Conservation (phyloP, 2,329 filamentous ascomycete species). For the Beauveria asiatica region DNA sequence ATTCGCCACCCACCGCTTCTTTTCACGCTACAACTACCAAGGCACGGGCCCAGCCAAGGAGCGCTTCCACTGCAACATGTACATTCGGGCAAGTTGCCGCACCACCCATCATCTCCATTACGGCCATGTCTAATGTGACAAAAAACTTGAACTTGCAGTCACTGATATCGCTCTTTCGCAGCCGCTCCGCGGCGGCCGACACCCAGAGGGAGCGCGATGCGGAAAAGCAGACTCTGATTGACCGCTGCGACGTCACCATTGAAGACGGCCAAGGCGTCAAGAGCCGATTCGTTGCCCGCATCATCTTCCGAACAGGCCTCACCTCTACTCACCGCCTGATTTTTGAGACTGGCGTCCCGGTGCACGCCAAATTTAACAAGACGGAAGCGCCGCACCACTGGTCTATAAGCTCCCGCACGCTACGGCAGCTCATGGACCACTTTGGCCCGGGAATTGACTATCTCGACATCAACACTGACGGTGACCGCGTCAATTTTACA, state of each 20-base stretch:
- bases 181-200: slow-evolving; percentile 50
- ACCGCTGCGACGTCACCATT: slow-evolving; percentile 65
- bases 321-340: slow-evolving; percentile 70
- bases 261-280: slow-evolving; percentile 63
- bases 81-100: slow-evolving; percentile 49
- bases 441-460: slow-evolving; percentile 75
- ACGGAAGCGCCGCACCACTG: slow-evolving; percentile 59
- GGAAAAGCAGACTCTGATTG: slow-evolving; percentile 61
- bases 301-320: slow-evolving; percentile 66
- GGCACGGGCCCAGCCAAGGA: slow-evolving; percentile 42
- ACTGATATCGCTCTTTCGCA: slow-evolving; percentile 66
- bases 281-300: slow-evolving; percentile 66
- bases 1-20: slow-evolving; percentile 60
- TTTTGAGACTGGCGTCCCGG: slow-evolving; percentile 65
- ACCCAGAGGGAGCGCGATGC: slow-evolving; percentile 35
- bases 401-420: slow-evolving; percentile 61
- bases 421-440: slow-evolving; percentile 71
- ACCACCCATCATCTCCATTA: background rate
- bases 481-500: slow-evolving; percentile 66
- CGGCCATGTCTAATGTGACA: background rate
- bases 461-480: slow-evolving; percentile 67
- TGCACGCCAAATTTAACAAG: slow-evolving; percentile 67
- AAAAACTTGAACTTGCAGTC: slow-evolving; percentile 34
- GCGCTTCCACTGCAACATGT: slow-evolving; percentile 66
- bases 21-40: slow-evolving; percentile 61